Conservation (phyloP, 1,139 yeast genomes). For the Debaryomyces robertsiae region DNA sequence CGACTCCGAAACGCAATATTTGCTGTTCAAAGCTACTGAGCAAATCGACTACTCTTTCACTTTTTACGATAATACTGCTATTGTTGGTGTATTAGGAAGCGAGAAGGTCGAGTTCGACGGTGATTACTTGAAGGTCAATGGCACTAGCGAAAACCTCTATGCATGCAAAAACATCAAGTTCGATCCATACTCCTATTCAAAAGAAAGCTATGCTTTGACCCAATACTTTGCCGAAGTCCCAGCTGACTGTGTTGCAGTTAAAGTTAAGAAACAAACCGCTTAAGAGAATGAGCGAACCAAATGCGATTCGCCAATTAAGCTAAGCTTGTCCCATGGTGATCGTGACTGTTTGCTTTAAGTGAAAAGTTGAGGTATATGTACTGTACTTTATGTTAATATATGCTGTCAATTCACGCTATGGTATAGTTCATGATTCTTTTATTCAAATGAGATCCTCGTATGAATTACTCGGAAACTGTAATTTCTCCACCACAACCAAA, state of each 20-base stretch:
- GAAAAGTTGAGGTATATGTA: too few species aligned
- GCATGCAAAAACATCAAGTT: conserved; percentile 40
- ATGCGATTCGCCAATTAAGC: too few species aligned
- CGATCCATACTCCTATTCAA: conserved; percentile 49
- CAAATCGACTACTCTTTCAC: conserved; percentile 9
- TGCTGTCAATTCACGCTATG: too few species aligned
- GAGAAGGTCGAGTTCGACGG: conserved; percentile 19
- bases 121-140: conserved; percentile 31
- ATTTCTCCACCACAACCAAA: too few species aligned
- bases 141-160: conserved; percentile 34
- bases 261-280: conserved; percentile 3
- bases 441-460: too few species aligned
- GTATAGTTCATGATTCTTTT: too few species aligned
- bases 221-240: conserved; percentile 17
- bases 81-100: conserved; percentile 16
- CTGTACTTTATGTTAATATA: too few species aligned
- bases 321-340: too few species aligned
- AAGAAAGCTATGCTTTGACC: conserved; percentile 26
- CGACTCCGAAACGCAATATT: conserved; percentile 8
- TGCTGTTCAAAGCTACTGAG: conserved; percentile 7
- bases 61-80: conserved; percentile 6
- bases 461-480: too few species aligned
- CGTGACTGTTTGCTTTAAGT: too few species aligned
- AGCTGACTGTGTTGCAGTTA: conserved; percentile 24
- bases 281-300: too few species aligned